Conservation (phyloP, 208 protist genomes). For the Acanthamoeba rhysodes region DNA sequence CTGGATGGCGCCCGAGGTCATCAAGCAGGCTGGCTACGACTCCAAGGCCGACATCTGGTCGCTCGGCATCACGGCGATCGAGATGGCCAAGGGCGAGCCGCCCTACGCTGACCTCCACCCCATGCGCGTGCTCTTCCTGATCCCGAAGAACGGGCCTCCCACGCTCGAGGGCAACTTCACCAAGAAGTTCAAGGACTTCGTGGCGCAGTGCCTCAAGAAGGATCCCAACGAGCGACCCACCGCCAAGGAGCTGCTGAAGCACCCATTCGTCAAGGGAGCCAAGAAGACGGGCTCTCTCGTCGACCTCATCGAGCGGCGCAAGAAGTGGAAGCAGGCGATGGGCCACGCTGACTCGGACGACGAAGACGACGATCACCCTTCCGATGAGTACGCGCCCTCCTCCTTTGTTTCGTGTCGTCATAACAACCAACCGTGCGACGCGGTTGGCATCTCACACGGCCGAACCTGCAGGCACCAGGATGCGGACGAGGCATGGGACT, state of each 20-base stretch:
- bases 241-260: constrained; percentile 92
- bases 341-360: constrained; percentile 61
- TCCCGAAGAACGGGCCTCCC: constrained; percentile 88
- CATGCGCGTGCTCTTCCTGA: constrained; percentile 91
- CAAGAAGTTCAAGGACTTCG: constrained; percentile 91
- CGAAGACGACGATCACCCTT: constrained; percentile 58
- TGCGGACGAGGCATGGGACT: constrained; percentile 12
- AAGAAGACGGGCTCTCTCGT: constrained; percentile 86
- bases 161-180: constrained; percentile 87
- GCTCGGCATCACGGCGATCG: constrained; percentile 93
- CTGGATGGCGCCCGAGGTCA: constrained; percentile 92
- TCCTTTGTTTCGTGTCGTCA: neutral
- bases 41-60: constrained; percentile 89
- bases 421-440: neutral
- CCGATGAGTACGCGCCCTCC: constrained; percentile 11
- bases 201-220: constrained; percentile 90
- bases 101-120: constrained; percentile 91
- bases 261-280: constrained; percentile 89
- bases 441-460: neutral
- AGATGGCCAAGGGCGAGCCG: constrained; percentile 92
- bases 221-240: constrained; percentile 89
- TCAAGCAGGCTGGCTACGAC: constrained; percentile 89
- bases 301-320: constrained; percentile 89
- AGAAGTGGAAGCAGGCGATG: constrained; percentile 76
- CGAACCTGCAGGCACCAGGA: neutral